Evolutionary conservation across 2,329 filamentous ascomycete genomes (phyloP), one percentile per base, ranked within the genome.

Genomic region (Beauveria bassiana): DNA sequence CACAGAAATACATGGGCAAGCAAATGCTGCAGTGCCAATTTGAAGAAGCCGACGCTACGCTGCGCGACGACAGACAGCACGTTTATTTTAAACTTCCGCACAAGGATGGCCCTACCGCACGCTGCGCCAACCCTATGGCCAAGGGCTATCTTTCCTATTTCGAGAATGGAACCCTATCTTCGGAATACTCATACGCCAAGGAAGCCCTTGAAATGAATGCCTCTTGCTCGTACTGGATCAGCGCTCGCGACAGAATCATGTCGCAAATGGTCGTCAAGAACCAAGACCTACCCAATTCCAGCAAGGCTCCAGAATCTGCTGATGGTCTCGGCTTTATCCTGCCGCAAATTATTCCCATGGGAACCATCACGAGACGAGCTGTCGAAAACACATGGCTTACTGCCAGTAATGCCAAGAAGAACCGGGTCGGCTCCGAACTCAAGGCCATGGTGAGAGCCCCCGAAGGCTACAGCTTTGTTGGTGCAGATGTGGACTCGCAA

Each of bases 311-410:
- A 62, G 66, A 45, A 64, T 67, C 49, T 57, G 66, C 55, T 40
- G 34, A 68, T 34, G 63, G 67, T 6, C 65, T 70, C 0, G 95
- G 95, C 1, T 96, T 91, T 69, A 99, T 99, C 64, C 75, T 99
- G 22, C 95, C 95, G 0, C 95, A 99, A 70, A 81, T 99, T 63
- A 97, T 99, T 61, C 95, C 95, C 0, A 99, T 99, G 95, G 95
- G 95, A 18, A 99, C 96, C 7, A 91, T 99, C 65, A 99, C 95
- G 2, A 85, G 95, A 57, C 84, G 95, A 70, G 91, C 93, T 0
- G 95, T 99, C 7, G 95, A 99, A 69, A 98, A 97, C 66, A 99
- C 95, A 0, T 99, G 96, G 95, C 83, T 99, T 52, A 99, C 95
- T 3, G 96, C 95, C 1, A 96, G 92, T 68, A 99, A 99, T 69